phyloP scores from a whole-genome alignment of 495 filamentous ascomycete species.

The Pyronema domesticum region DNA sequence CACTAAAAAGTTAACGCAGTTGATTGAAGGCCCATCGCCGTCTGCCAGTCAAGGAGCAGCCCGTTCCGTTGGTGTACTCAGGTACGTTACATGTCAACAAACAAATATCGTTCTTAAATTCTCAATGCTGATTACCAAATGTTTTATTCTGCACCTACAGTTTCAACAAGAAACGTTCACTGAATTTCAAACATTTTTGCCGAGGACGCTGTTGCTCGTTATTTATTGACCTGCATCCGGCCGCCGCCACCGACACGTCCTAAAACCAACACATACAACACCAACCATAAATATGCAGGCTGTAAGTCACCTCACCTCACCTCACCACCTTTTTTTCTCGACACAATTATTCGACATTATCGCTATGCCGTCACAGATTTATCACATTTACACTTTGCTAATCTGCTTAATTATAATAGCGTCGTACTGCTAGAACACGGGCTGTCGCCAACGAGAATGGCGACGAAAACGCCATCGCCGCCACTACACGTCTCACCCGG shows the following conservation, averaged over 20 bases:
- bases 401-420: constrained; percentile 5
- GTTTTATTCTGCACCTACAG: not conserved
- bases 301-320: not conserved
- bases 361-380: not conserved
- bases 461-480: constrained; percentile 57
- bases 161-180: not conserved
- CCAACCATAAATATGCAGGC: constrained; percentile 1
- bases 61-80: not conserved
- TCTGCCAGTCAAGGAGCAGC: not conserved
- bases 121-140: not conserved
- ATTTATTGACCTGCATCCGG: not conserved
- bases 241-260: not conserved
- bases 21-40: not conserved
- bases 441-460: constrained; percentile 59
- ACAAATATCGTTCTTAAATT: not conserved
- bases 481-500: constrained; percentile 66
- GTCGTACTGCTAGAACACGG: constrained; percentile 40
- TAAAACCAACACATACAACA: not conserved
- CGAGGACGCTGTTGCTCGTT: not conserved
- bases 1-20: not conserved
- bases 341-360: not conserved
- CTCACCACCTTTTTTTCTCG: not conserved
- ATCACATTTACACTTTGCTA: not conserved
- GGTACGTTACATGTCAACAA: constrained; percentile 1
- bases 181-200: not conserved